Base-by-base conservation (phyloP, 2,329 filamentous ascomycete genomes). In the Alternaria sp. region DNA sequence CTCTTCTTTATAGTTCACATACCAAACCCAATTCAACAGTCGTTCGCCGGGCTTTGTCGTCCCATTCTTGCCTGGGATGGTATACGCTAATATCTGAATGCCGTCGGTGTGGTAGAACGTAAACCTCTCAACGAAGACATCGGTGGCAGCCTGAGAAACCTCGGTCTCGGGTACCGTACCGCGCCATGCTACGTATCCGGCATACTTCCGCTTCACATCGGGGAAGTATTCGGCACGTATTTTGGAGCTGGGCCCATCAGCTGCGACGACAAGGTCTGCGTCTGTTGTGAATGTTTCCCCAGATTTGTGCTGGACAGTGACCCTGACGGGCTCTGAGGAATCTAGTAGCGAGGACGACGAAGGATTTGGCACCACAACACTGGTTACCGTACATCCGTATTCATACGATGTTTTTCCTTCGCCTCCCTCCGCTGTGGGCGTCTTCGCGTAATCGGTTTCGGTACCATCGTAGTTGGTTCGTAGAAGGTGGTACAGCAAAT, bases 11-110 rank as follows among this genome's bases (percentile, higher is more conserved):
- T 79, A 73, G 63, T 82, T 81, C 28, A 66, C 70, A 62, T 84
- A 84, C 79, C 80, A 83, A 1, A 84, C 76, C 73, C 76, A 82
- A 63, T 84, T 84, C 57, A 83, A 63, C 2, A 82, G 71, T 7
- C 81, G 74, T 12, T 80, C 68, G 2, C 79, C 80, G 0, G 71
- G 66, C 34, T 70, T 65, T 5, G 80, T 68, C 1, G 68, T 70
- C 0, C 81, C 81, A 8, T 78, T 58, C 3, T 74, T 70, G 0
- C 78, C 78, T 0, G 82, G 82, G 9, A 84, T 81, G 7, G 78
- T 66, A 61, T 83, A 83, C 1, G 63, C 67, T 1, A 71, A 57
- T 20, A 71, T 69, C 16, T 70, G 66, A 0, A 61, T 48, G 16
- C 65, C 61, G 7, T 60, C 12, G 2, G 61, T 52, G 24, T 71